Percentiles rank a stretch among this genome's conserved stretches.
phyloP scores from a whole-genome alignment of 2,329 filamentous ascomycete genomes.

The Aspergillus neotritici region DNA sequence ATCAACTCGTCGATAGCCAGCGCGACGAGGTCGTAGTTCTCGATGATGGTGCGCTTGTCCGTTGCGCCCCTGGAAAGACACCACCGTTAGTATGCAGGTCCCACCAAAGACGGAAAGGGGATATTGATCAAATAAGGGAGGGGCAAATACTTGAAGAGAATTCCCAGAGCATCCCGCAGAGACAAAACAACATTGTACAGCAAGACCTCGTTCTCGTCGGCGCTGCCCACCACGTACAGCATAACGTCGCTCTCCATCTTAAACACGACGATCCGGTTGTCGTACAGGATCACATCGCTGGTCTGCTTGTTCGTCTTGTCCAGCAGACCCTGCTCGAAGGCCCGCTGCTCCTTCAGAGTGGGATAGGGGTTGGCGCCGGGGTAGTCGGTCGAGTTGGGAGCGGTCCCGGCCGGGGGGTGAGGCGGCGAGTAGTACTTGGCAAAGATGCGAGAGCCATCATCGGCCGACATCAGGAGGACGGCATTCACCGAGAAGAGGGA shows the following conservation, averaged over 20 bases:
- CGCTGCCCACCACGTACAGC: slow-evolving; percentile 84
- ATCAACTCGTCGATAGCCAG: slow-evolving; percentile 93
- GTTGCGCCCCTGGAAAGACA: slow-evolving; percentile 67
- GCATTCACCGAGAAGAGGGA: slow-evolving; percentile 72
- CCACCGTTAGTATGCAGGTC: slow-evolving; percentile 12
- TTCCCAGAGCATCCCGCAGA: slow-evolving; percentile 81
- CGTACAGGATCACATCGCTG: slow-evolving; percentile 94
- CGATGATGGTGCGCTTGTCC: slow-evolving; percentile 94
- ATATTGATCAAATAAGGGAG: neutral
- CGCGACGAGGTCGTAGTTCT: slow-evolving; percentile 96
- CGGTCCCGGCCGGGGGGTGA: slow-evolving; percentile 57
- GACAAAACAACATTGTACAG: slow-evolving; percentile 91
- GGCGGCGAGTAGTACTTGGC: slow-evolving; percentile 84
- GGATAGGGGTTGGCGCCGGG: slow-evolving; percentile 72
- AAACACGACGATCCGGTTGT: slow-evolving; percentile 93
- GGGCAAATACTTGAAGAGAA: slow-evolving; percentile 74
- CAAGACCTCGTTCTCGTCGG: slow-evolving; percentile 94
- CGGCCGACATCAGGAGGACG: slow-evolving; percentile 70
- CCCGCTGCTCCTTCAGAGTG: slow-evolving; percentile 86
- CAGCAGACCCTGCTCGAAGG: slow-evolving; percentile 91
- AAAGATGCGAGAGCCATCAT: slow-evolving; percentile 87
- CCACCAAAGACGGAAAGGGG: neutral
- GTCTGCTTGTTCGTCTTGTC: slow-evolving; percentile 96
- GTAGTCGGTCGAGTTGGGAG: slow-evolving; percentile 53
- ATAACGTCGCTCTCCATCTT: slow-evolving; percentile 98